Evolutionary conservation across 305 asterid genomes (phyloP).

Genomic region (Ilex paraguariensis): DNA sequence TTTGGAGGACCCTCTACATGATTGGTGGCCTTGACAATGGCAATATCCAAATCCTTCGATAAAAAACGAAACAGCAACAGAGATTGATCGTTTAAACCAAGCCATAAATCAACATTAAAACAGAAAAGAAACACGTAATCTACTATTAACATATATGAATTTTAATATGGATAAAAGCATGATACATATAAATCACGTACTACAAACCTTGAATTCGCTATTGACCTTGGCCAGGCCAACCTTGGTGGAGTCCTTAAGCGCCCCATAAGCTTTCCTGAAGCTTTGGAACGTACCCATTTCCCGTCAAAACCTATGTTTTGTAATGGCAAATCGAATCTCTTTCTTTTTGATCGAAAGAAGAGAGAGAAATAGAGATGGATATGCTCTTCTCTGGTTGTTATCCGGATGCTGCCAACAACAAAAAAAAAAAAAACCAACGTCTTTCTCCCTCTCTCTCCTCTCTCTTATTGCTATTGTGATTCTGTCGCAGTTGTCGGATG

Average conservation of each 20-base stretch:
- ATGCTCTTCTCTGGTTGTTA: not conserved
- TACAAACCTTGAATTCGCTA: constrained; percentile 74
- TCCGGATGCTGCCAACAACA: no score
- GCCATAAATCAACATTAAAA: no score
- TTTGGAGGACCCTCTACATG: constrained; percentile 82
- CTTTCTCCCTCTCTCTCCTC: no score
- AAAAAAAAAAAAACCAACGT: no score
- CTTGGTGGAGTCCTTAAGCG: constrained; percentile 85
- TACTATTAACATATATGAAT: not conserved
- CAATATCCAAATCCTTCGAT: constrained; percentile 76
- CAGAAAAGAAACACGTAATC: not conserved
- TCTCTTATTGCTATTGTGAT: no score
- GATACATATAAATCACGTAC: no score
- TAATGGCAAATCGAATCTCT: not conserved
- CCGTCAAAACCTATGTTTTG: not conserved
- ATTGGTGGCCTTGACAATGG: constrained; percentile 89
- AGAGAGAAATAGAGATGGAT: not conserved
- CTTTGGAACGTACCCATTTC: constrained; percentile 25
- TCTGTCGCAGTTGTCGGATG: no score
- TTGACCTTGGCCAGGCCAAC: constrained; percentile 92
- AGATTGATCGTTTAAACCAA: no score
- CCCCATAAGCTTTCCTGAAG: constrained; percentile 85
- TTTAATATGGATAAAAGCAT: not conserved
- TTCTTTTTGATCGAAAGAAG: not conserved
- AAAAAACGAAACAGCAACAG: not conserved